Conservation (phyloP, 768 basidiomycete species). For the Boletus vermiculosoides region DNA sequence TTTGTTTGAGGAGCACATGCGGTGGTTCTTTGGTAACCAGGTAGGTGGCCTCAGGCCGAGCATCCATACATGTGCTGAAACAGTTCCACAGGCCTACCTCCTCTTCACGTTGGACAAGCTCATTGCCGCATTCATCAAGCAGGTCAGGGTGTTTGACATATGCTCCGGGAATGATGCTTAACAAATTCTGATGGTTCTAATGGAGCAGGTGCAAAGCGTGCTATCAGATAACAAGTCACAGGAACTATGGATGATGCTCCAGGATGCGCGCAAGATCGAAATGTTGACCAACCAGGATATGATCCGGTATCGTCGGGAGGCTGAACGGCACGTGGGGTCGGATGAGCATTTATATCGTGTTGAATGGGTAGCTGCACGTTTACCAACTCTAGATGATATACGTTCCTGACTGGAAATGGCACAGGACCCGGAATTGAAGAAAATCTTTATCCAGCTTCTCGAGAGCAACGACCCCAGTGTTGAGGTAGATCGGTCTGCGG, state of each 20-base stretch:
- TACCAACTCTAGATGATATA: background rate
- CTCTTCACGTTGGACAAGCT: slow-evolving; percentile 94
- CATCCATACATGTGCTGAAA: slow-evolving; percentile 4
- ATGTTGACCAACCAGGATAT: slow-evolving; percentile 59
- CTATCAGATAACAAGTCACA: slow-evolving; percentile 82
- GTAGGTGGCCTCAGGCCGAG: slow-evolving; percentile 37
- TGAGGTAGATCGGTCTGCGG: slow-evolving; percentile 46
- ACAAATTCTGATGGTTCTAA: background rate
- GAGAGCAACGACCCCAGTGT: slow-evolving; percentile 64
- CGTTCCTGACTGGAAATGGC: slow-evolving; percentile 16
- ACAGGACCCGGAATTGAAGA: slow-evolving; percentile 56
- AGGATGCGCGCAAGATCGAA: slow-evolving; percentile 56
- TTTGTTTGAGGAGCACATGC: slow-evolving; percentile 94
- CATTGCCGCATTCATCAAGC: slow-evolving; percentile 86
- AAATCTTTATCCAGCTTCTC: slow-evolving; percentile 60
- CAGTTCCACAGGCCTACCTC: slow-evolving; percentile 71
- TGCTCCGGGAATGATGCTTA: background rate
- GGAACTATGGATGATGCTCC: slow-evolving; percentile 77
- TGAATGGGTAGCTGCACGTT: slow-evolving; percentile 63
- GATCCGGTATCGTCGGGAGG: slow-evolving; percentile 76
- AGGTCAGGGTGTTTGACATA: slow-evolving; percentile 47
- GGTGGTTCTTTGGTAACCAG: slow-evolving; percentile 91
- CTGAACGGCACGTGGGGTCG: slow-evolving; percentile 69
- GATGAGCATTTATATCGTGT: slow-evolving; percentile 78
- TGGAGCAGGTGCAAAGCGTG: slow-evolving; percentile 77